Base-by-base conservation (phyloP, 306 rosid genomes). In the Cicer cuneatum region DNA sequence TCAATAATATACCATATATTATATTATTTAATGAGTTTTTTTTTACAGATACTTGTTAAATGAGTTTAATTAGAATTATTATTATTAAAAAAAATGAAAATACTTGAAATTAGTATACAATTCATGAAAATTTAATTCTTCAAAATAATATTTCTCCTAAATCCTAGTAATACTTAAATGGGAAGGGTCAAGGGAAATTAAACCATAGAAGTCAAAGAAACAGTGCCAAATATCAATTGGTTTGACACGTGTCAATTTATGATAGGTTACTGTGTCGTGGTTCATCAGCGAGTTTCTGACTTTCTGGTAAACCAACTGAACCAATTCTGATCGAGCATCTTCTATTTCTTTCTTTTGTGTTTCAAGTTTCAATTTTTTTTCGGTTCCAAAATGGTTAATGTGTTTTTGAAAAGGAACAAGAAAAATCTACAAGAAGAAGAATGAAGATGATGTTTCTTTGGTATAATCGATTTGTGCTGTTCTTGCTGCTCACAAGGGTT, bases 211-310 rank as follows among this genome's bases (percentile, higher is more conserved):
- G 74, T 74, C 72, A 74, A 80, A 29, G 40, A 48, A 54, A 48
- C 13, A 38, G 52, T 42, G 47, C 56, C 29, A 54, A 13, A 19
- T 48, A 38, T 57, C 18, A 49, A 12, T 1, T 7, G 42, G 7
- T 24, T 61, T 12, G 2, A 29, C 39, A 64, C 74, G 87, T 79
- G 90, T 79, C 78, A 56, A 10, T 0, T 10, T 10, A 0, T 29
- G 15, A 84, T 79, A 72, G 85, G 89, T 2, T 1, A 21, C 6
- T 37, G 10, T 29, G 35, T 71, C 85, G 88, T 81, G 84, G 83
- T 15, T 54, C 60, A 52, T 12, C 21, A 18, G 19, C 8, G 66
- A 48, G 46, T 18, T 41, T 14, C 71, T 63, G 66, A 48, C 39
- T 18, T 41, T 14, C 71, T 63, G 61, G 75, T 69, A 39, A 47